Evolutionary conservation across 139 green algal species (phyloP), one percentile per base, ranked within the genome.

Genomic region (Chlamydomonas schloesseri): DNA sequence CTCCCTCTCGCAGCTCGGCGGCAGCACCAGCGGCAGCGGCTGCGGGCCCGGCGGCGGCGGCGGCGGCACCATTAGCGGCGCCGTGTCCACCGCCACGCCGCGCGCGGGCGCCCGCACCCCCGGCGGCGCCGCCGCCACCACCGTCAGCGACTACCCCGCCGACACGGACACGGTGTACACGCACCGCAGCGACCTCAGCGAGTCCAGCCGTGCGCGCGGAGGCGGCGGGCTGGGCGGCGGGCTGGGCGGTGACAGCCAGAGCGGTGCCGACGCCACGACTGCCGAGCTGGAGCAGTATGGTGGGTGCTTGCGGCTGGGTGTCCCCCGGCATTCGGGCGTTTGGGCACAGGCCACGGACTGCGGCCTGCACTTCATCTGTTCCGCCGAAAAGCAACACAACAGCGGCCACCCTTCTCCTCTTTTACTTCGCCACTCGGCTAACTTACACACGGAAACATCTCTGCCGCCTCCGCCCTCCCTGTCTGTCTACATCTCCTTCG

Each of bases 271-370:
- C 31, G 10, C 62, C 26, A 31, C 26, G 26, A 15, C 24, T 3
- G 18, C 64, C 37, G 78, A 84, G 62, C 47, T 84, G 29, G 64
- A 65, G 78, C 64, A 84, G 65, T 84, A 84, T 18, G 77, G 77
- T 83, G 62, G 10, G 71, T 34, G n/a, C n/a, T n/a, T n/a, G n/a
- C n/a, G n/a, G n/a, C n/a, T n/a, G n/a, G n/a, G n/a, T n/a, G n/a
- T n/a, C n/a, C n/a, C n/a, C n/a, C n/a, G n/a, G n/a, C n/a, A n/a
- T n/a, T n/a, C n/a, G n/a, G n/a, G n/a, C n/a, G n/a, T n/a, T n/a
- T n/a, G n/a, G n/a, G n/a, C n/a, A n/a, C n/a, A n/a, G n/a, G n/a
- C n/a, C n/a, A n/a, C n/a, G n/a, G n/a, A n/a, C n/a, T n/a, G n/a
- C n/a, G n/a, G n/a, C n/a, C n/a, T n/a, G n/a, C n/a, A n/a, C n/a